Base-by-base conservation (phyloP, 1,284 basidiomycete genomes). In the Ceratobasidium sp. region DNA sequence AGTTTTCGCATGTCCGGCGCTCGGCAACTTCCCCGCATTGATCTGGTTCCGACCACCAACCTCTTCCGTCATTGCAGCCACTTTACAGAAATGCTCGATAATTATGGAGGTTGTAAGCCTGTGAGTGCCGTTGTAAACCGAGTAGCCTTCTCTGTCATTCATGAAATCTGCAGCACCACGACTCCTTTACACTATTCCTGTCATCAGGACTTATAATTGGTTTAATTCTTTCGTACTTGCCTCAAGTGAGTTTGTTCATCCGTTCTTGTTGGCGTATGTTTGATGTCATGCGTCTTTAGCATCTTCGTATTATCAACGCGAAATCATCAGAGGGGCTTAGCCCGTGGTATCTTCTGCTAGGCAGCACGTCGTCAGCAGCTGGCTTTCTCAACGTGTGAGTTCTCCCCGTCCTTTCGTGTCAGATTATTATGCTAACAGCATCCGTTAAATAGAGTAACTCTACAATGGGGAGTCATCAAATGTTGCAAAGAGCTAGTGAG, bases 281-380 rank as follows among this genome's bases (percentile, higher is more conserved):
- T 42, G 23, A 74, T 61, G 54, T 71, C 33, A 33, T 3, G 23
- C 54, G 79, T 81, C 82, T 77, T 9, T 81, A 94, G 91, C 93
- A 93, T 82, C 86, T 89, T 73, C 88, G 94, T 46, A 96, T 97
- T 79, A 91, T 96, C 82, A 85, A 85, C 71, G 89, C 91, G 61
- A 89, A 90, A 56, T 93, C 95, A 0, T 96, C 95, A 0, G 91
- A 96, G 81, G 96, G 96, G 0, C 91, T 98, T 80, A 96, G 94
- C 79, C 95, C 96, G 71, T 94, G 94, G 91, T 99, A 95, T 84
- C 86, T 99, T n/a, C 88, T 99, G 1, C 89, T 99, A 0, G 98
- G 98, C 12, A 93, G 94, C 77, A 97, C 95, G 0, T 94, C 93
- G 12, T 90, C 91, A 17, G 92, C 93, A 0, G 91, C 94, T 0